Conservation (phyloP, 2,329 filamentous ascomycete species). For the Penicillium hordei region DNA sequence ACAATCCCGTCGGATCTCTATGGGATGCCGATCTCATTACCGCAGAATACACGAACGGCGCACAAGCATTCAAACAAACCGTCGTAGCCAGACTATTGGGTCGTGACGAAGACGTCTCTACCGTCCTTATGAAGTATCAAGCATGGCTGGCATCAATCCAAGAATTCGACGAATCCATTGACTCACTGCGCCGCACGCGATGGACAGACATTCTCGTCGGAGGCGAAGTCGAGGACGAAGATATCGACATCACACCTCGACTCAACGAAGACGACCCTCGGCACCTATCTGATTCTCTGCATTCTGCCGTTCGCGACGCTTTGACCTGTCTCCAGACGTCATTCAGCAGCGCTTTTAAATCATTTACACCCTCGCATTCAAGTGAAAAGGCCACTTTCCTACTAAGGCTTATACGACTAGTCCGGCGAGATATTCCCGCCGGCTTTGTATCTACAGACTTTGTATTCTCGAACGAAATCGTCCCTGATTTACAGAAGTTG, state of each 20-base stretch:
- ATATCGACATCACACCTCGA: slow-evolving; percentile 39
- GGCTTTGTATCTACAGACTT: slow-evolving; percentile 41
- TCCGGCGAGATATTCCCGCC: slow-evolving; percentile 65
- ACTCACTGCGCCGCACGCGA: slow-evolving; percentile 36
- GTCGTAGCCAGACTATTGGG: slow-evolving; percentile 72
- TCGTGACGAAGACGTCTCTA: slow-evolving; percentile 64
- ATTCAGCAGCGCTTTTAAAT: slow-evolving; percentile 46
- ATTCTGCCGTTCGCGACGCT: slow-evolving; percentile 56
- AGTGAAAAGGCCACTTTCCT: slow-evolving; percentile 61
- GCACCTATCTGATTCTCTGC: slow-evolving; percentile 60
- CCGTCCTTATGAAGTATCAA: slow-evolving; percentile 63
- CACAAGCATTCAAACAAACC: slow-evolving; percentile 65
- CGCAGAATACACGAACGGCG: slow-evolving; percentile 65
- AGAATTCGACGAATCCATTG: slow-evolving; percentile 37
- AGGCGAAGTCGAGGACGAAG: slow-evolving; percentile 40
- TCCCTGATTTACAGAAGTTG: slow-evolving; percentile 64
- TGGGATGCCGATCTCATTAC: slow-evolving; percentile 69
- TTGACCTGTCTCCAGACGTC: slow-evolving; percentile 55
- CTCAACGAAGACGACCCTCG: slow-evolving; percentile 72
- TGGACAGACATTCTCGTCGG: slow-evolving; percentile 44
- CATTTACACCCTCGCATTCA: slow-evolving; percentile 50
- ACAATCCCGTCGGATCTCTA: slow-evolving; percentile 55
- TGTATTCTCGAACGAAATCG: slow-evolving; percentile 59
- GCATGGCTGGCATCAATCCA: slow-evolving; percentile 74
- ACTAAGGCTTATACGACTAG: slow-evolving; percentile 70